Evolutionary conservation across 768 basidiomycete genomes (phyloP).

Genomic region (Pleurotus ostreatus): DNA sequence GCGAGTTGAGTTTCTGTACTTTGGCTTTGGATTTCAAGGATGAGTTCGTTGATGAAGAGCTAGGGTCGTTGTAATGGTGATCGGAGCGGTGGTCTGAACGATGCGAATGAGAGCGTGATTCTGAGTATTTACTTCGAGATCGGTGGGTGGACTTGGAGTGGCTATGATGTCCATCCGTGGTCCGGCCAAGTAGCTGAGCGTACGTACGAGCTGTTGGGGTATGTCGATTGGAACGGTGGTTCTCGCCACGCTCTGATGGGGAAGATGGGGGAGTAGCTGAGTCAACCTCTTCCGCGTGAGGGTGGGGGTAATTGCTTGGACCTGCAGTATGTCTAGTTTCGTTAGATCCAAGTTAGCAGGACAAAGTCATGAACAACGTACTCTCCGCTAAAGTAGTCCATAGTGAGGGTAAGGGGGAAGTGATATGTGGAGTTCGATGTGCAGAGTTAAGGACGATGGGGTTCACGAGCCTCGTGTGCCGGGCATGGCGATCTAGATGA

Average conservation of each 20-base stretch:
- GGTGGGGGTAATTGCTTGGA: background rate
- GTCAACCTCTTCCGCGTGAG: constrained; percentile 1
- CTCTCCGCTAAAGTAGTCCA: too few relatives aligned
- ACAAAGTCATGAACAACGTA: too few relatives aligned
- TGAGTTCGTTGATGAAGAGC: background rate
- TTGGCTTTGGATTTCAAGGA: background rate
- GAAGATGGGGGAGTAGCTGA: constrained; percentile 5
- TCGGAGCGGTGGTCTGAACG: background rate
- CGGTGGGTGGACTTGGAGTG: background rate
- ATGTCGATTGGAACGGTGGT: background rate
- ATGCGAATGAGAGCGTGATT: background rate
- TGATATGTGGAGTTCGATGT: too few relatives aligned
- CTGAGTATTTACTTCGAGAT: background rate
- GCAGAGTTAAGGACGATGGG: too few relatives aligned
- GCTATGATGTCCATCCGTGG: background rate
- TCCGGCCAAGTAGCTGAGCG: background rate
- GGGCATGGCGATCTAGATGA: too few relatives aligned
- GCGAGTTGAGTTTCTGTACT: constrained; percentile 4
- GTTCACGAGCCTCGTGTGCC: too few relatives aligned
- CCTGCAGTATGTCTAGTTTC: background rate
- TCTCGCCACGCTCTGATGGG: constrained; percentile 1
- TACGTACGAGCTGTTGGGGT: background rate
- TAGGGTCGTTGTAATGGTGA: background rate
- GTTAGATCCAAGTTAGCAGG: too few relatives aligned
- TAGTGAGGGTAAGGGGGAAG: too few relatives aligned